Percentiles rank a stretch among this genome's conserved stretches.
Conservation (phyloP, 2,329 filamentous ascomycete genomes). For the Xylariaceae sp. region DNA sequence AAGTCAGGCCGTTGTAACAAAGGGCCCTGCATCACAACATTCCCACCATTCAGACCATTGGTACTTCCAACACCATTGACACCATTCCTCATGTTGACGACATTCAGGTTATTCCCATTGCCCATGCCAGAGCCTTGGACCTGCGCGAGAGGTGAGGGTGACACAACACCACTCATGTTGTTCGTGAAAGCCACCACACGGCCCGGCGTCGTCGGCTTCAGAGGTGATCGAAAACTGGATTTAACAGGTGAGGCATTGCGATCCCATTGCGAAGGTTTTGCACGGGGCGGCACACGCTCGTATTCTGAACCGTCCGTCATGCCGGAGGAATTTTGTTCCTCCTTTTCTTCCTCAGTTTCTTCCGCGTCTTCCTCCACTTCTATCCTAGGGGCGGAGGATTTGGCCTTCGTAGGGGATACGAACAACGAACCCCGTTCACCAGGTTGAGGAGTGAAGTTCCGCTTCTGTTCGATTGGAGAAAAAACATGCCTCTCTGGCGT, state of each 20-base stretch:
- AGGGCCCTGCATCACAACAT: conserved; percentile 14
- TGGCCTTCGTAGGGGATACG: conserved; percentile 29
- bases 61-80: too few species aligned
- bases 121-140: conserved; percentile 1
- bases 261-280: conserved; percentile 49
- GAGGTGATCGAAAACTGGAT: conserved; percentile 55
- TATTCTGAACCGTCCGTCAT: conserved; percentile 40
- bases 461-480: conserved; percentile 44
- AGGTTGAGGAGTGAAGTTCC: conserved; percentile 47
- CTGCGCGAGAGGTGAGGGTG: conserved; percentile 41
- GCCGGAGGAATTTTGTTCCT: conserved; percentile 30
- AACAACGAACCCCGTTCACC: conserved; percentile 40
- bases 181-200: conserved; percentile 58
- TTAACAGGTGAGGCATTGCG: conserved; percentile 55
- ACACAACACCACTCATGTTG: conserved; percentile 25
- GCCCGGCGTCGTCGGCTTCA: conserved; percentile 57
- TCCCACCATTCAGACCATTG: too few species aligned
- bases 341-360: conserved; percentile 14
- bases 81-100: too few species aligned
- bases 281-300: conserved; percentile 37
- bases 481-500: conserved; percentile 19
- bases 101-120: too few species aligned
- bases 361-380: conserved; percentile 10
- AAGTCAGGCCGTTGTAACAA: conserved; percentile 12
- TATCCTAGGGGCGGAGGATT: conserved; percentile 15